Conservation (phyloP, 2,329 filamentous ascomycete species). For the Colletotrichum graminicola region DNA sequence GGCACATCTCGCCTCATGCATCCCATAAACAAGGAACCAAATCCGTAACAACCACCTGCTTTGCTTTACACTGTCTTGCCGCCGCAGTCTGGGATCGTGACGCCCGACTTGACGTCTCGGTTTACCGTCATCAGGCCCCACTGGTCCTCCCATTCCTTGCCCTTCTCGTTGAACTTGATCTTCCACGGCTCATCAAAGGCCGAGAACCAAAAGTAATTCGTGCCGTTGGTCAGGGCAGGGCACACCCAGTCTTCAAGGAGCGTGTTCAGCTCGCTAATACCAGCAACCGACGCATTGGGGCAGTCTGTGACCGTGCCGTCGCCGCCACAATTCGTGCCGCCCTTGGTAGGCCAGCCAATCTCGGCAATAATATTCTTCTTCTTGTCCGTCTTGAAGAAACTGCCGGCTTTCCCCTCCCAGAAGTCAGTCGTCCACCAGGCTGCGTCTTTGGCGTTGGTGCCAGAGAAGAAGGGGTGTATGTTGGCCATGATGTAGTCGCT, state of each 20-base stretch:
- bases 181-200: conserved; percentile 99
- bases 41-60: background rate
- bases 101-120: conserved; percentile 83
- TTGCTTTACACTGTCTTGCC: conserved; percentile 72
- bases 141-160: conserved; percentile 90
- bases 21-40: background rate
- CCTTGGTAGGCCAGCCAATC: conserved; percentile 89
- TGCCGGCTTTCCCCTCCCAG: conserved; percentile 78
- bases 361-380: conserved; percentile 86
- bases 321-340: conserved; percentile 69
- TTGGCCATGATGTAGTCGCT: conserved; percentile 96
- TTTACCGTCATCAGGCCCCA: conserved; percentile 93
- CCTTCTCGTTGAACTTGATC: conserved; percentile 74
- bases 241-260: conserved; percentile 92
- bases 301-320: conserved; percentile 59
- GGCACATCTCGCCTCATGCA: conserved; percentile 7
- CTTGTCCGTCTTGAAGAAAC: conserved; percentile 72
- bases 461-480: conserved; percentile 95
- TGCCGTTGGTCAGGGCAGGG: conserved; percentile 81
- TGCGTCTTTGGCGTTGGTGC: conserved; percentile 75
- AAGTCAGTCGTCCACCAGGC: conserved; percentile 87
- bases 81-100: conserved; percentile 89
- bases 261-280: conserved; percentile 83
- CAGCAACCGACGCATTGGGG: conserved; percentile 77
- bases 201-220: conserved; percentile 97